phyloP scores from a whole-genome alignment of 306 rosid species.

The Canavalia gladiata region DNA sequence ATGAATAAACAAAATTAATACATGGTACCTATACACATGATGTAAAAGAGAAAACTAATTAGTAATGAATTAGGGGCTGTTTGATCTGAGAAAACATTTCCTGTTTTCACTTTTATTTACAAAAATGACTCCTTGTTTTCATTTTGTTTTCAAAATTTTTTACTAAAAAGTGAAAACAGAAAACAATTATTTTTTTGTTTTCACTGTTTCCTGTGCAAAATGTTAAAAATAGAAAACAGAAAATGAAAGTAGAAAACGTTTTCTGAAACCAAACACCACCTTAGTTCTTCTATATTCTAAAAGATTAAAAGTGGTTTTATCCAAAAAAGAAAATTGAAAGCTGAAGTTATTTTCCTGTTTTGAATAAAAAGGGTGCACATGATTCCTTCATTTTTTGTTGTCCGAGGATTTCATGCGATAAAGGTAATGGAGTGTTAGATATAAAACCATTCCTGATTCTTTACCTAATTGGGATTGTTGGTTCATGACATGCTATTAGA shows the following conservation, averaged over 20 bases:
- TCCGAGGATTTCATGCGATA: conserved; percentile 28
- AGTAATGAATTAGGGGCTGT: background rate
- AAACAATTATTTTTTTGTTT: too few relatives aligned
- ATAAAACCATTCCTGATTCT: background rate
- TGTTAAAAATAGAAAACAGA: too few relatives aligned
- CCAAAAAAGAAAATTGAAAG: background rate
- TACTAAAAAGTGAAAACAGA: too few relatives aligned
- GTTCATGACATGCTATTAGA: background rate
- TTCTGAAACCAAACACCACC: too few relatives aligned
- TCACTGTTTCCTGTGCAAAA: too few relatives aligned
- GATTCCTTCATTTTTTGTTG: background rate
- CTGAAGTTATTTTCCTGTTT: conserved; percentile 7
- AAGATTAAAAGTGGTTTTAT: conserved; percentile 1
- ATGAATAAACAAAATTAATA: conserved; percentile 19
- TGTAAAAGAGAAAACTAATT: conserved; percentile 16
- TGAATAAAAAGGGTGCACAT: conserved; percentile 18
- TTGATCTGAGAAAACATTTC: too few relatives aligned
- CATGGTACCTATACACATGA: background rate
- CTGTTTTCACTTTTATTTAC: too few relatives aligned
- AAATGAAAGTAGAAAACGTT: too few relatives aligned
- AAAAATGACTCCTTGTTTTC: too few relatives aligned
- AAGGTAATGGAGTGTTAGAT: conserved; percentile 26
- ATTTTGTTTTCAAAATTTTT: too few relatives aligned
- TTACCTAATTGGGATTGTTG: background rate
- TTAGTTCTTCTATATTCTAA: conserved; percentile 27